Base-by-base conservation (phyloP, 2,329 filamentous ascomycete species). In the Aureobasidium sp. region DNA sequence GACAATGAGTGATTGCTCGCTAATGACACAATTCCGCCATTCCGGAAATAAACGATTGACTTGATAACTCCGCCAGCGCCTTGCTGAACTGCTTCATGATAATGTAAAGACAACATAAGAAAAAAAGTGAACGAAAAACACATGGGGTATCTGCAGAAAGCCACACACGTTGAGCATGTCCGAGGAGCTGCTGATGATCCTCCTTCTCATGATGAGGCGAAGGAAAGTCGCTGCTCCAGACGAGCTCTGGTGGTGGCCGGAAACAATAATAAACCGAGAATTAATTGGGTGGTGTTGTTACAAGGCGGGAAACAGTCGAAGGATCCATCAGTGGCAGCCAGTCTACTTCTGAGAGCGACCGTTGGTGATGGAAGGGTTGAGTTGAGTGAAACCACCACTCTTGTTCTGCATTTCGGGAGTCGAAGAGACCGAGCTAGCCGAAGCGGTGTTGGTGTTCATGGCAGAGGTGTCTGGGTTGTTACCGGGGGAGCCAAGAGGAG, bases 41-140 rank as follows among this genome's bases (percentile, higher is more conserved):
- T 25, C 40, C 38, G 15, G 25, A 57, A 57, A 27, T 57, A 40
- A 31, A 57, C 19, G 51, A 31, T 43, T 23, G 51, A 42, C 40
- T 46, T 46, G 33, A 49, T 25, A 58, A 58, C 55, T 49, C 55
- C 55, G 42, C 55, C 55, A 49, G 55, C 55, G 55, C 55, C 55
- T 58, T 40, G 55, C 55, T 58, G 33, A 91, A 60, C 89, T 95
- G 68, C 77, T 97, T 2, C 89, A 92, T 29, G 79, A 96, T 4
- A 79, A 97, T 13, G 88, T 92, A 0, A 90, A 88, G 17, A 95
- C 95, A 68, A 87, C 90, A 4, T 95, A 92, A 0, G 42, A 42
- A 55, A 43, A 25, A 37, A 46, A 19, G 29, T 23, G 38, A 58
- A 57, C 33, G 11, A 33, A 38, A 58, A 57, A 58, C 43, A 49